phyloP scores from a whole-genome alignment of 371 early-diverging fungal species.

The Blakeslea trispora region DNA sequence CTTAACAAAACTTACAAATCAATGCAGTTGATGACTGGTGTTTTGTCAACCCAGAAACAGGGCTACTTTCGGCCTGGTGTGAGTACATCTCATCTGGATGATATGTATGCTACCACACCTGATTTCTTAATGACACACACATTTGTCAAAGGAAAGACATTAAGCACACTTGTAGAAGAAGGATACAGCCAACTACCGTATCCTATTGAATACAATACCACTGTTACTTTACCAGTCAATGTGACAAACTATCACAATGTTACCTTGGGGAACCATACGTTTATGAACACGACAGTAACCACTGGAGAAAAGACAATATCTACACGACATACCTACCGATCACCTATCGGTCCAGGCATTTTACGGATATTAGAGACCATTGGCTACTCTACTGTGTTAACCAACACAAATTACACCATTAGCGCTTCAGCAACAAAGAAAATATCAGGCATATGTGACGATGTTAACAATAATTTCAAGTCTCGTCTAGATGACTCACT shows the following conservation, averaged over 20 bases:
- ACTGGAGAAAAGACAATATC: conserved; percentile 1
- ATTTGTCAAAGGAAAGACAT: conserved; percentile 17
- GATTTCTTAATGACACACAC: conserved; percentile 30
- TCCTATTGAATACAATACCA: conserved; percentile 16
- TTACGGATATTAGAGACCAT: conserved; percentile 38
- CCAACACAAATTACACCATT: conserved; percentile 29
- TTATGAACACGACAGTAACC: neutral
- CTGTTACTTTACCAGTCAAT: conserved; percentile 2
- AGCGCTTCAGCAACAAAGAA: conserved; percentile 17
- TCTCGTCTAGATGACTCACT: conserved; percentile 1
- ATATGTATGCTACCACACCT: conserved; percentile 18
- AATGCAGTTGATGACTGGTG: conserved; percentile 18
- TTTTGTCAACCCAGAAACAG: neutral
- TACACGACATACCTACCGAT: conserved; percentile 13
- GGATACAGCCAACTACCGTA: conserved; percentile 12
- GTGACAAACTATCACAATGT: conserved; percentile 10
- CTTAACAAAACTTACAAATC: conserved; percentile 15
- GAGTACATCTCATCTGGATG: conserved; percentile 26
- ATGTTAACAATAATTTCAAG: conserved; percentile 3
- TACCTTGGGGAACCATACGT: conserved; percentile 12
- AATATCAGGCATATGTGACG: conserved; percentile 14
- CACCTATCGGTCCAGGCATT: conserved; percentile 40
- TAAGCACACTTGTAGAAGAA: conserved; percentile 16
- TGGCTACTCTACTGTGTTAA: conserved; percentile 39
- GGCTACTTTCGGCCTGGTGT: conserved; percentile 24